phyloP scores from a whole-genome alignment of 257 asterid genomes.

The Solanum peruvianum region DNA sequence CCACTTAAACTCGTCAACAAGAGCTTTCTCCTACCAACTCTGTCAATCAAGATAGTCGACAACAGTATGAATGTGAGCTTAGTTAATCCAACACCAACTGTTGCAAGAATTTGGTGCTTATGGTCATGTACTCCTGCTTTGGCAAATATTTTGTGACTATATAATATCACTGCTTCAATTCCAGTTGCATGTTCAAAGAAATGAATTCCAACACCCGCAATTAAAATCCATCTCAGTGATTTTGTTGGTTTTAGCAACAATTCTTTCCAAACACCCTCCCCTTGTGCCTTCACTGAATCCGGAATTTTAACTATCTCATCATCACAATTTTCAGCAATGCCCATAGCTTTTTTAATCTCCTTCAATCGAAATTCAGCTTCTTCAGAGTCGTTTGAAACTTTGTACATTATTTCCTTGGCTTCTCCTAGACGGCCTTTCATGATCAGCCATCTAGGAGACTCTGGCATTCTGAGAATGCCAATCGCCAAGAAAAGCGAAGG shows the following conservation, averaged over 20 bases:
- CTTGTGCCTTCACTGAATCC: neutral
- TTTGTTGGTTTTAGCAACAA: conserved; percentile 31
- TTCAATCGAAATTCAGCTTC: conserved; percentile 43
- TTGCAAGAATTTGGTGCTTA: conserved; percentile 32
- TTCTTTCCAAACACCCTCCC: conserved; percentile 34
- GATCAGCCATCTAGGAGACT: conserved; percentile 74
- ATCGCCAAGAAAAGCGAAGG: conserved; percentile 48
- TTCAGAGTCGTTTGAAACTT: conserved; percentile 25
- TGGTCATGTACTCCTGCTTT: conserved; percentile 42
- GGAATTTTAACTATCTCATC: conserved; percentile 27
- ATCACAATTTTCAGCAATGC: conserved; percentile 28
- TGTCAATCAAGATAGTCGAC: conserved; percentile 46
- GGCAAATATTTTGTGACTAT: conserved; percentile 48
- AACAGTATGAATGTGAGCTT: conserved; percentile 36
- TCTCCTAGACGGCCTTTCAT: conserved; percentile 43
- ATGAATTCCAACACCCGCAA: conserved; percentile 55
- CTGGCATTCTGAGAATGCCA: conserved; percentile 56
- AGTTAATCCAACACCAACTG: conserved; percentile 50
- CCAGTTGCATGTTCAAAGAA: conserved; percentile 74
- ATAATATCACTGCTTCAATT: conserved; percentile 48
- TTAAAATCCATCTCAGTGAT: conserved; percentile 39
- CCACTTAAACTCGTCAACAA: conserved; percentile 41
- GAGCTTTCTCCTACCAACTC: conserved; percentile 45
- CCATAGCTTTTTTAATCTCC: conserved; percentile 38
- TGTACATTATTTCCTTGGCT: conserved; percentile 35